Evolutionary conservation across 306 rosid genomes (phyloP), one percentile per base, ranked within the genome.

Genomic region (Oemleria cerasiformis): DNA sequence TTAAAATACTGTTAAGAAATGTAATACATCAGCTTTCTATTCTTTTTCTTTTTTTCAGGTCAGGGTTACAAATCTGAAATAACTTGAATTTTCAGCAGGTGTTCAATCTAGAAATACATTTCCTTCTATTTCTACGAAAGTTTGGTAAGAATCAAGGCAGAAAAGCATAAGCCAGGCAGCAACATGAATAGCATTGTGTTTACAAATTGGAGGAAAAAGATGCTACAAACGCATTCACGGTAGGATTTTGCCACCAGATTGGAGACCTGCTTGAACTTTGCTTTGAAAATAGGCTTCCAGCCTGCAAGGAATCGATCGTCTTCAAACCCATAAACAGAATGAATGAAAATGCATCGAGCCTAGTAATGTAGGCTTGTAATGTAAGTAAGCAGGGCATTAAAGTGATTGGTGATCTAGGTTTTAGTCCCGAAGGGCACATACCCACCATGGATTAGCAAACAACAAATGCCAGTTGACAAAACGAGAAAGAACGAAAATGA

Each of bases 201-300:
- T 39, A 34, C 72, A 67, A 34, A 14, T 44, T 44, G 5, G 3
- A 30, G 3, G 11, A 15, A 39, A 49, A 36, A 47, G 30, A 42
- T 19, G 6, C 6, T 13, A 50, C 5, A 53, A 23, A 14, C 12
- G n/a, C 47, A 14, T 55, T 78, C 57, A 78, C 68, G 48, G 74
- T 72, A 83, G 95, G 77, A 86, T 71, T 79, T 94, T 94, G 73
- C 80, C 39, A 34, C 85, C 91, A 51, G 91, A 43, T 67, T 89
- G 99, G 43, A 91, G 84, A 53, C 89, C 95, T 0, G 84, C 66
- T 25, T 85, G 84, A 74, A 94, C 97, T 79, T 83, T 94, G 81
- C 88, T 83, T 73, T 84, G 88, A 79, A 94, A 94, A 83, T 86
- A 90, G 39, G 80, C 5, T 83, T 91, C 90, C 60, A 91, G 79